Evolutionary conservation across 1,139 yeast species (phyloP).

Genomic region (Magnusiomyces fungicola): DNA sequence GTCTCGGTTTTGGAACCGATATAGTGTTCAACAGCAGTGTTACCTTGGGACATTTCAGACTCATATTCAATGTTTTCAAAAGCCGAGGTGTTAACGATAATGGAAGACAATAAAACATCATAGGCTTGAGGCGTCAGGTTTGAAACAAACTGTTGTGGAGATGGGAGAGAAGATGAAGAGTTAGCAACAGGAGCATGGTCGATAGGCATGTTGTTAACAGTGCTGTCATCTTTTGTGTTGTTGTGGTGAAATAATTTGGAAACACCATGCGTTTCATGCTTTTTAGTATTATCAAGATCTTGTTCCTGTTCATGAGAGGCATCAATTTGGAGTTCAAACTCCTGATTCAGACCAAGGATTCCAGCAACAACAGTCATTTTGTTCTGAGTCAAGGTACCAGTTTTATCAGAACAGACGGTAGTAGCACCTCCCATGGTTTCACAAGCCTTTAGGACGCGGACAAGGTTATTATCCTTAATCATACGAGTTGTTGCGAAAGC

Average conservation of each 20-base stretch:
- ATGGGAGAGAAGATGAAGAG: neutral
- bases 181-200: neutral
- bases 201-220: no score
- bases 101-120: slow-evolving; percentile 48
- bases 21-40: slow-evolving; percentile 39
- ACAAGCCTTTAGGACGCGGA: slow-evolving; percentile 87
- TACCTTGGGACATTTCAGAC: slow-evolving; percentile 13
- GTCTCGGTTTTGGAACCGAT: slow-evolving; percentile 94
- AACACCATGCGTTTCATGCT: slow-evolving; percentile 1
- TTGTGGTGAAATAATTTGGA: no score
- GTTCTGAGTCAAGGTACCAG: slow-evolving; percentile 91
- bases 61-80: slow-evolving; percentile 52
- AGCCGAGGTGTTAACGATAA: slow-evolving; percentile 78
- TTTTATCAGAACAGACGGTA: slow-evolving; percentile 92
- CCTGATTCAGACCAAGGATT: slow-evolving; percentile 42
- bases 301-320: slow-evolving; percentile 12
- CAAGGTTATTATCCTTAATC: slow-evolving; percentile 94
- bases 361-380: slow-evolving; percentile 85
- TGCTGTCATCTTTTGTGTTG: no score
- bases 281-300: neutral
- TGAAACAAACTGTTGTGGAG: slow-evolving; percentile 34
- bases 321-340: slow-evolving; percentile 33
- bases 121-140: slow-evolving; percentile 31
- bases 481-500: slow-evolving; percentile 98
- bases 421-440: slow-evolving; percentile 99